Evolutionary conservation across 2,329 filamentous ascomycete genomes (phyloP).

Genomic region (Venturia nashicola): DNA sequence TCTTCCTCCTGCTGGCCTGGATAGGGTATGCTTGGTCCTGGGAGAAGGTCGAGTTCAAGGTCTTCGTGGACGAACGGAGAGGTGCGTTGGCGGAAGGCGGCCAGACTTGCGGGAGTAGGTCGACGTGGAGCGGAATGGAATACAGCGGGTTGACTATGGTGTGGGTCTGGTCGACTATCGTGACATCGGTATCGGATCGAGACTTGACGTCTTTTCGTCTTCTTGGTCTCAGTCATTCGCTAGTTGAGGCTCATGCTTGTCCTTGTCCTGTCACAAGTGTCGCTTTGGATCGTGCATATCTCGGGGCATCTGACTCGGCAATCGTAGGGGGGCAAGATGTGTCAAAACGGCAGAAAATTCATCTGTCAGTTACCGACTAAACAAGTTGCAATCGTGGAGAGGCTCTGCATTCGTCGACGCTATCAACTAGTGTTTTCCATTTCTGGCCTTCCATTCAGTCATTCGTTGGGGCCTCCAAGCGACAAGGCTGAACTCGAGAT

Average conservation of each 20-base stretch:
- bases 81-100: background rate
- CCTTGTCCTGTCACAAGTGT: background rate
- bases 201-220: background rate
- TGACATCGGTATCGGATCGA: background rate
- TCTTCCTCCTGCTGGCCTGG: background rate
- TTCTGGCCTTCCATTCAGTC: background rate
- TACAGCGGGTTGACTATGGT: background rate
- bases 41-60: conserved; percentile 7
- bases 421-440: background rate
- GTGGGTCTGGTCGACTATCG: background rate
- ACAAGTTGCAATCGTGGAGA: too few species aligned
- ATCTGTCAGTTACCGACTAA: background rate
- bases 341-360: background rate
- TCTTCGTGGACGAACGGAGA: background rate
- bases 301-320: background rate
- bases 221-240: background rate
- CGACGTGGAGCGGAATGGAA: background rate
- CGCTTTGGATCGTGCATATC: background rate
- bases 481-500: background rate
- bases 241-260: background rate
- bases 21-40: background rate
- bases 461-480: background rate
- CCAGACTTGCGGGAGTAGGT: background rate
- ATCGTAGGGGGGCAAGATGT: background rate
- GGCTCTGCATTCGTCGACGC: background rate